Evolutionary conservation across 2,329 filamentous ascomycete species (phyloP), one percentile per base, ranked within the genome.

Genomic region (Macrophomina tecta): DNA sequence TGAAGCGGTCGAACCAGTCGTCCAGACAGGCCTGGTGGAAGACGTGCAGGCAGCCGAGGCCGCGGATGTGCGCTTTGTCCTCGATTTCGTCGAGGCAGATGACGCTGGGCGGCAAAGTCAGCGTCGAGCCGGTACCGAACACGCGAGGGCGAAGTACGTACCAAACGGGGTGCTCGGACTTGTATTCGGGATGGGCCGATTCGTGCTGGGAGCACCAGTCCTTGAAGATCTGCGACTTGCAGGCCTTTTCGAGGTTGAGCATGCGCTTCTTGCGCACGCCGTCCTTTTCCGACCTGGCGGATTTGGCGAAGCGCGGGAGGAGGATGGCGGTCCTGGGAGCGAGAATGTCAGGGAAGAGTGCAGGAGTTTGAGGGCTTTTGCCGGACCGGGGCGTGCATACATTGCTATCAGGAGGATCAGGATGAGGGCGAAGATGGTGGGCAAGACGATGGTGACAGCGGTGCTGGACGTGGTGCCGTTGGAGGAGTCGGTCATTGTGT

Each of bases 1-100:
- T 78, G 62, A 70, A 77, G 32, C 75, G 69, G 32, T 69, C 70
- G 64, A 75, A 79, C 77, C 77, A 79, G 51, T 77, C 75, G 68
- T 79, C 77, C 16, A 79, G 69, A 36, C 77, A 79, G 6, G 70
- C 68, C 51, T 76, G 71, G 56, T 79, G 77, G 67, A 78, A 79
- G 12, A 76, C 75, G 64, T 79, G 77, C 18, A 71, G 71, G 67
- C 77, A 79, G 18, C 69, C 70, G 4, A 79, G 72, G 0, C 73
- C 76, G 1, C 77, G 74, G 51, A 79, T 72, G 32, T 76, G 74
- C 34, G 76, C 72, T 18, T 72, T 70, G 18, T 76, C 70, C 23
- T 71, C 70, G 63, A 79, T 76, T 9, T 73, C 71, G 5, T 79
- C 77, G 6, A 79, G 72, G 64, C 77, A 79, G 48, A 79, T 79